Conservation (phyloP, 2,329 filamentous ascomycete species). For the Periconia sp. region DNA sequence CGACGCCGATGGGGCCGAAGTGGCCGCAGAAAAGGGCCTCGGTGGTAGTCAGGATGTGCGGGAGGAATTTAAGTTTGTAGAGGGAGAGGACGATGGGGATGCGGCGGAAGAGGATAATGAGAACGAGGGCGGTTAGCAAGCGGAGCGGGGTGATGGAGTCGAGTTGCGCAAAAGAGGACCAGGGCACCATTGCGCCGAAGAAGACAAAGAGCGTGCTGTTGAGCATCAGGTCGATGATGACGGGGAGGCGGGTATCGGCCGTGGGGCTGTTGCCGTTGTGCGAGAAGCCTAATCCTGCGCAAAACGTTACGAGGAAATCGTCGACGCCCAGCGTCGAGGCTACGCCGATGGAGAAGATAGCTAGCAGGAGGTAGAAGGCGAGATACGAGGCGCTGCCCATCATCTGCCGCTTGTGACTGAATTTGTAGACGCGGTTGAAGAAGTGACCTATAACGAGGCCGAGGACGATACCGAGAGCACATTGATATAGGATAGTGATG, state of each 20-base stretch:
- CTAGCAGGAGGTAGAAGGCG: constrained; percentile 59
- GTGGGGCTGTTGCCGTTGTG: constrained; percentile 57
- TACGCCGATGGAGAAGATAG: constrained; percentile 55
- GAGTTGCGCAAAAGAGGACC: constrained; percentile 44
- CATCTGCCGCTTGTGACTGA: constrained; percentile 48
- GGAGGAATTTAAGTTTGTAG: constrained; percentile 48
- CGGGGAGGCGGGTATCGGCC: constrained; percentile 49
- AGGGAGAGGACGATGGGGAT: constrained; percentile 54
- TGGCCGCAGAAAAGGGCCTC: constrained; percentile 60
- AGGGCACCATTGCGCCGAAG: constrained; percentile 58
- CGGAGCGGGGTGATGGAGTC: constrained; percentile 45
- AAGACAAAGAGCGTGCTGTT: constrained; percentile 60
- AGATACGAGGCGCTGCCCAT: constrained; percentile 55
- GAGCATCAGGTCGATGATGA: constrained; percentile 58
- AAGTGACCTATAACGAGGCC: constrained; percentile 51
- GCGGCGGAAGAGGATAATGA: constrained; percentile 56
- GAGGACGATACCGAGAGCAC: constrained; percentile 50
- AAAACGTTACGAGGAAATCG: constrained; percentile 60
- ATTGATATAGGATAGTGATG: constrained; percentile 59
- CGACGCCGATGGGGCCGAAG: constrained; percentile 61
- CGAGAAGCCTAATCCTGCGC: constrained; percentile 58
- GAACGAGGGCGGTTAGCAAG: constrained; percentile 49
- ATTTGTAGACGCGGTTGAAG: constrained; percentile 53
- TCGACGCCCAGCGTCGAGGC: constrained; percentile 56
- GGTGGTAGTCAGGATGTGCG: constrained; percentile 51